Percentiles rank a stretch among this genome's conserved stretches.
Conservation (phyloP, 2,329 filamentous ascomycete species). For the Phoma sp. region DNA sequence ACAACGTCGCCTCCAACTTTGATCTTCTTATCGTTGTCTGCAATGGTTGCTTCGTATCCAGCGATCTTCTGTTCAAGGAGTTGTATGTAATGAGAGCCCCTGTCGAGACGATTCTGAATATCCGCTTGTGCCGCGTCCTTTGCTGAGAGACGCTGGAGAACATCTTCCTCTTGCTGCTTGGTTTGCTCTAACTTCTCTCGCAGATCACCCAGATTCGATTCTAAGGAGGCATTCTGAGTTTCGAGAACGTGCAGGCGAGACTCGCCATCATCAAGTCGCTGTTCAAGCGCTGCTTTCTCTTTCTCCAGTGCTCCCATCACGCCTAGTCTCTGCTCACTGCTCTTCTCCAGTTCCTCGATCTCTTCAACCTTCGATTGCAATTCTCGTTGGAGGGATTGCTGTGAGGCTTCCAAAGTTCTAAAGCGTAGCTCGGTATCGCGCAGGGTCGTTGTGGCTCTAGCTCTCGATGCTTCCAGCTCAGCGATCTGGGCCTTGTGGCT, state of each 20-base stretch:
- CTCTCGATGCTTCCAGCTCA: conserved; percentile 36
- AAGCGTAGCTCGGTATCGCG: conserved; percentile 31
- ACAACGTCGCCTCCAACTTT: conserved; percentile 29
- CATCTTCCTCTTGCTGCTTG: conserved; percentile 28
- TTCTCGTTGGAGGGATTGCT: conserved; percentile 28
- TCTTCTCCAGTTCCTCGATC: conserved; percentile 34
- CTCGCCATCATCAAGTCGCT: conserved; percentile 23
- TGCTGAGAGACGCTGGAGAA: conserved; percentile 30
- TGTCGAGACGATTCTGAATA: conserved; percentile 27
- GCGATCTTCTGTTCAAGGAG: conserved; percentile 33
- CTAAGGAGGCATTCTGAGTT: conserved; percentile 23
- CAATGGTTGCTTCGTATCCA: conserved; percentile 28
- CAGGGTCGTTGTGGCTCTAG: conserved; percentile 29
- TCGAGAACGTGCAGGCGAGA: conserved; percentile 33
- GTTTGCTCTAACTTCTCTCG: conserved; percentile 28
- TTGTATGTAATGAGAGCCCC: conserved; percentile 26
- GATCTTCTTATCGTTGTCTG: conserved; percentile 34
- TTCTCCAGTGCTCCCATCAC: conserved; percentile 30
- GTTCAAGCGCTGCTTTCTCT: conserved; percentile 31
- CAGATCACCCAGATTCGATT: conserved; percentile 27
- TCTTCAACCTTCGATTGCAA: conserved; percentile 34
- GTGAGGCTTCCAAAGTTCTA: conserved; percentile 22
- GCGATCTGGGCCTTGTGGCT: conserved; percentile 39
- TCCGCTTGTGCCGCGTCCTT: conserved; percentile 27
- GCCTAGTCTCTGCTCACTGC: conserved; percentile 21